phyloP scores from a whole-genome alignment of 352 stramenopile species.

The Pythium graminicola region DNA sequence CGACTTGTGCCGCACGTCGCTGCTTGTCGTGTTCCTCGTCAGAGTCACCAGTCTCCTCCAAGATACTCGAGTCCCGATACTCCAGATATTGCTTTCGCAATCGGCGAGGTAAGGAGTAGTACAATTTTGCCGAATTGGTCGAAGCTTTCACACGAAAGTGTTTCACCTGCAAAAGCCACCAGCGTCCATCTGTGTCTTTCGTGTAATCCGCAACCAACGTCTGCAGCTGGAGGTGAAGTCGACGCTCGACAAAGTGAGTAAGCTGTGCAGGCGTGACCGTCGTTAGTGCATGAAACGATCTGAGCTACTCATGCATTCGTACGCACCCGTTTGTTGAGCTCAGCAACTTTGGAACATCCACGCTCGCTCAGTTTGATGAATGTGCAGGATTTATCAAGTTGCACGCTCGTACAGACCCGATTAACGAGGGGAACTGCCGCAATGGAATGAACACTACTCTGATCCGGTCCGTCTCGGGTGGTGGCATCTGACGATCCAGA shows the following conservation, averaged over 20 bases:
- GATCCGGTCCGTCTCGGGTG: too few species aligned
- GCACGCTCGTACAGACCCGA: constrained; percentile 56
- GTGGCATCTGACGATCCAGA: too few species aligned
- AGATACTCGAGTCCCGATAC: constrained; percentile 56
- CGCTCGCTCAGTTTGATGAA: constrained; percentile 79
- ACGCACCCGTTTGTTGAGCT: constrained; percentile 63
- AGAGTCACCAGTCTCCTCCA: constrained; percentile 51
- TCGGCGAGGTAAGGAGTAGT: constrained; percentile 37
- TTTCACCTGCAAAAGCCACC: constrained; percentile 81
- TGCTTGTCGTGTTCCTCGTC: constrained; percentile 33
- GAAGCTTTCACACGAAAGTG: constrained; percentile 43
- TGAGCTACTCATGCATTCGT: not conserved
- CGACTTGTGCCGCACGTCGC: constrained; percentile 9
- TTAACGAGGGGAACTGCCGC: constrained; percentile 31
- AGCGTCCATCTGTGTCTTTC: constrained; percentile 57
- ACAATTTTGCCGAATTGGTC: constrained; percentile 25
- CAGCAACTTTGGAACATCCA: constrained; percentile 51
- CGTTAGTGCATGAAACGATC: not conserved
- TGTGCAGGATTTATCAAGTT: constrained; percentile 56
- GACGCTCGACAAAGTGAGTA: constrained; percentile 65
- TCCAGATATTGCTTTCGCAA: constrained; percentile 44
- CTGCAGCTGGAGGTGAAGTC: constrained; percentile 50
- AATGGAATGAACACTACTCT: not conserved
- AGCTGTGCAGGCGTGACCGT: constrained; percentile 26
- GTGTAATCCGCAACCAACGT: constrained; percentile 63